Conservation (phyloP, 2,329 filamentous ascomycete species). For the Alternaria hordeiaustralica region DNA sequence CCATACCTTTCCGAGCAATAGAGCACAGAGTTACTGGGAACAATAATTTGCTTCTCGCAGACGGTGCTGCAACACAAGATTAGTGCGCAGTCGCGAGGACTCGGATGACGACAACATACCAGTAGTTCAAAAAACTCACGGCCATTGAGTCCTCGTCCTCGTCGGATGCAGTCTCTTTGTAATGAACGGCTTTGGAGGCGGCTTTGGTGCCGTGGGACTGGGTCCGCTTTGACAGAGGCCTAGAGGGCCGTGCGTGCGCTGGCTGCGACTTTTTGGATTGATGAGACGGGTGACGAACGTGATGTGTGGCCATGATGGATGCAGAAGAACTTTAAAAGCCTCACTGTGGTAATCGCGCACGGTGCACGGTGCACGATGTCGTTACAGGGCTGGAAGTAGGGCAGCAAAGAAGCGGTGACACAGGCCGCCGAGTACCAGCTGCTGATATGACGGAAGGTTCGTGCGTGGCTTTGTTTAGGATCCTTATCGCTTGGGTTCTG, state of each 20-base stretch:
- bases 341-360: constrained; percentile 39
- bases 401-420: constrained; percentile 47
- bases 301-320: constrained; percentile 44
- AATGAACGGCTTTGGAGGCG: constrained; percentile 30
- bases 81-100: constrained; percentile 9
- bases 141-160: constrained; percentile 60
- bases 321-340: constrained; percentile 46
- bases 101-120: constrained; percentile 46
- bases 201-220: constrained; percentile 39
- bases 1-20: constrained; percentile 70
- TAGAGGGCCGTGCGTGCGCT: constrained; percentile 43
- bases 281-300: constrained; percentile 43
- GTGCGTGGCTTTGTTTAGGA: constrained; percentile 48
- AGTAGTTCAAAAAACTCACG: constrained; percentile 60
- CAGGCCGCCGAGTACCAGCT: constrained; percentile 34
- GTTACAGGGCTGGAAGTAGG: constrained; percentile 32
- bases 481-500: constrained; percentile 44
- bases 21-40: constrained; percentile 64
- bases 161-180: constrained; percentile 36
- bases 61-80: constrained; percentile 57
- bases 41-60: constrained; percentile 70
- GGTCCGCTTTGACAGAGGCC: constrained; percentile 44
- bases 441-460: constrained; percentile 44
- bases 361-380: constrained; percentile 42
- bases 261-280: constrained; percentile 45